Evolutionary conservation across 2,329 filamentous ascomycete genomes (phyloP).

Genomic region (Chrysoporthe austroafricana): DNA sequence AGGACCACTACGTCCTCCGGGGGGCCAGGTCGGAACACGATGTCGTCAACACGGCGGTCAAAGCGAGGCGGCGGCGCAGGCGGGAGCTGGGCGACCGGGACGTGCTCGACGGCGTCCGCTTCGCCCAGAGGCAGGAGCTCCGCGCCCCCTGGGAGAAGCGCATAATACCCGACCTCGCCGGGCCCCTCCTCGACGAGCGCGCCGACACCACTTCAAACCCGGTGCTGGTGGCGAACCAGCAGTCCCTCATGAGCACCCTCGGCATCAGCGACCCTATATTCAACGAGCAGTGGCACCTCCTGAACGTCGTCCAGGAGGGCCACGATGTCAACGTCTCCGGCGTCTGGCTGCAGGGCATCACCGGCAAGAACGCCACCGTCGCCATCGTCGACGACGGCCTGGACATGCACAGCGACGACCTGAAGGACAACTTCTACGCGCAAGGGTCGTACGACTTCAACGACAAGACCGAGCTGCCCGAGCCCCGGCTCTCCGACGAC

Average conservation of each 20-base stretch:
- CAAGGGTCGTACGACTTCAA: constrained; percentile 97
- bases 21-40: constrained; percentile 66
- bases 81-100: constrained; percentile 57
- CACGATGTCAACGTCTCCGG: constrained; percentile 97
- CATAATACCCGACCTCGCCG: constrained; percentile 46
- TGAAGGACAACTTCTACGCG: constrained; percentile 92
- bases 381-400: constrained; percentile 96
- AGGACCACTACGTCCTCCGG: constrained; percentile 84
- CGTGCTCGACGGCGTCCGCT: constrained; percentile 73
- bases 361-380: constrained; percentile 84
- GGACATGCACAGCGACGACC: constrained; percentile 92
- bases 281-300: constrained; percentile 91
- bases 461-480: constrained; percentile 77
- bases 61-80: constrained; percentile 63
- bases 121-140: constrained; percentile 73
- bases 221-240: constrained; percentile 55
- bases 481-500: constrained; percentile 82
- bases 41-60: constrained; percentile 58
- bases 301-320: constrained; percentile 78
- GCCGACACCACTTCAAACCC: constrained; percentile 31
- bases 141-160: constrained; percentile 59
- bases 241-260: constrained; percentile 66
- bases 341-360: constrained; percentile 88
- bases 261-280: constrained; percentile 89
- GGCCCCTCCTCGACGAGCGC: constrained; percentile 25